phyloP scores from a whole-genome alignment of 306 rosid species.

The Prunus salicina region DNA sequence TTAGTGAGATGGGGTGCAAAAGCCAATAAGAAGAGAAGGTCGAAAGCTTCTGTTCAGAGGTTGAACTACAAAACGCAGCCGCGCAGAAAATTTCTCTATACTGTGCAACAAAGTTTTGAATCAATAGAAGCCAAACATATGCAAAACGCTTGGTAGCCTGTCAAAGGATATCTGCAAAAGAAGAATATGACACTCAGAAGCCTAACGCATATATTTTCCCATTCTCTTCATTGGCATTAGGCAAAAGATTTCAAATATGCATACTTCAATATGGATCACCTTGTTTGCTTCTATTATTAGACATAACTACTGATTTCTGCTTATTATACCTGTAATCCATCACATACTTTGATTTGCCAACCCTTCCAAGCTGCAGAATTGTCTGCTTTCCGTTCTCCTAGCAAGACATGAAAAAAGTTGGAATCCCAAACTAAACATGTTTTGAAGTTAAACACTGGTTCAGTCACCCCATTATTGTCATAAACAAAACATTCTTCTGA shows the following conservation, averaged over 20 bases:
- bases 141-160: constrained; percentile 96
- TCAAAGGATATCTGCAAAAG: constrained; percentile 77
- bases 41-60: constrained; percentile 44
- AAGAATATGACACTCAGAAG: constrained; percentile 12
- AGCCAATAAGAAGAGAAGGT: neutral
- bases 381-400: constrained; percentile 82
- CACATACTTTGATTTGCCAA: constrained; percentile 66
- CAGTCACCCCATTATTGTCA: neutral
- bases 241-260: neutral
- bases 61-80: constrained; percentile 37
- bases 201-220: neutral
- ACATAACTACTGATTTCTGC: neutral
- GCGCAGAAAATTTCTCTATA: constrained; percentile 28
- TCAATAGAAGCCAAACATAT: constrained; percentile 85
- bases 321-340: constrained; percentile 84
- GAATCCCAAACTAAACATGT: neutral
- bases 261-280: neutral
- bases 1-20: neutral
- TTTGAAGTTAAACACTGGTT: neutral
- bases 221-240: neutral
- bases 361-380: constrained; percentile 83
- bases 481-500: neutral
- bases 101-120: constrained; percentile 78
- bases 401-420: constrained; percentile 15
- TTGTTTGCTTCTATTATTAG: neutral